These are phyloP conservation scores for Nitzschia palea DNA, from an alignment of 108 stramenopile species.

Conservation along the genomic window DNA sequence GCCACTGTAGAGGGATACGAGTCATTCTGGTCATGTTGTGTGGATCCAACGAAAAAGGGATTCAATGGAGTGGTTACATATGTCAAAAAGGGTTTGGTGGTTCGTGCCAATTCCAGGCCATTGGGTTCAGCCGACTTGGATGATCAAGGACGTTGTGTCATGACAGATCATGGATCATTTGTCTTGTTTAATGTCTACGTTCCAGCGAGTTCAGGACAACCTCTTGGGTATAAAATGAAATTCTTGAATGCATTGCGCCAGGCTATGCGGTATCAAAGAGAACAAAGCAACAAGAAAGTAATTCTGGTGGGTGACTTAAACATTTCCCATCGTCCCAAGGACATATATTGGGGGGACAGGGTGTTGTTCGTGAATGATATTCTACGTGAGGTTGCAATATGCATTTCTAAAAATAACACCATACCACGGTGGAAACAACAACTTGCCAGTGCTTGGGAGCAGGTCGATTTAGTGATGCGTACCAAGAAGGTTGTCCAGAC, in stretches of 20 bases:
- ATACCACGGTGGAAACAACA: conserved; percentile 73
- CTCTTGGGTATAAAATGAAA: conserved; percentile 68
- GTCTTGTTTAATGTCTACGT: conserved; percentile 92
- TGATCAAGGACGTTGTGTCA: conserved; percentile 82
- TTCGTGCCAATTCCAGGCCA: conserved; percentile 54
- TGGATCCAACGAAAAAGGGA: conserved; percentile 54
- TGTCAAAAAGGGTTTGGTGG: conserved; percentile 53
- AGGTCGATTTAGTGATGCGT: conserved; percentile 42
- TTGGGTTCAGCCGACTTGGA: conserved; percentile 71
- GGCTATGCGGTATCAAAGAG: conserved; percentile 68
- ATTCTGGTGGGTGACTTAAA: conserved; percentile 91
- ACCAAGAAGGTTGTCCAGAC: conserved; percentile 63
- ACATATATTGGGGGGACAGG: conserved; percentile 69
- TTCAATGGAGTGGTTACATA: conserved; percentile 93
- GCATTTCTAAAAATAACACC: neutral
- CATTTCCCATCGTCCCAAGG: conserved; percentile 56
- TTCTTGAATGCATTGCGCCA: conserved; percentile 77
- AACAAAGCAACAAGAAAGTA: conserved; percentile 52
- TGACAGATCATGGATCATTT: conserved; percentile 90
- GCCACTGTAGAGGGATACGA: conserved; percentile 66
- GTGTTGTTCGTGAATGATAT: conserved; percentile 60
- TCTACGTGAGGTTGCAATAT: conserved; percentile 24
- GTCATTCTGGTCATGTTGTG: conserved; percentile 84
- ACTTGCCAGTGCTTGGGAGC: conserved; percentile 58
- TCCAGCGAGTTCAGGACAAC: conserved; percentile 65